These are phyloP conservation scores for Salix suchowensis DNA, from an alignment of 345 rosid genomes.

Conservation along the genomic window DNA sequence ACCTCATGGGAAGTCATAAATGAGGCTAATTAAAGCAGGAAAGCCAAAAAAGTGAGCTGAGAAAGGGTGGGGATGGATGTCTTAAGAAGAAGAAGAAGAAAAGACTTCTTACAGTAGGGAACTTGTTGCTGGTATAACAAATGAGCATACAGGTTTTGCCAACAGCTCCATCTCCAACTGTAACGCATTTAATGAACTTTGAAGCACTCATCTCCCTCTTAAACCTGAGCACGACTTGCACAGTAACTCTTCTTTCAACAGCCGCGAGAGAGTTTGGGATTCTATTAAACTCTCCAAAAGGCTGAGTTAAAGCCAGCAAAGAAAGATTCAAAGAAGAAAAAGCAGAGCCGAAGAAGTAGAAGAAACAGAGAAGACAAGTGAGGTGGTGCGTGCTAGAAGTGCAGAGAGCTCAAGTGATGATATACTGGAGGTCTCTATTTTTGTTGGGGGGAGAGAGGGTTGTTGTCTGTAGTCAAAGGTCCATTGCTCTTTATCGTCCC, in stretches of 20 bases:
- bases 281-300: neutral
- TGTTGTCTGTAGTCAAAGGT: constrained; percentile 34
- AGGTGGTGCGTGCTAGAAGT: constrained; percentile 10
- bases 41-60: neutral
- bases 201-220: constrained; percentile 74
- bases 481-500: constrained; percentile 43
- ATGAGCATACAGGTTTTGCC: constrained; percentile 99
- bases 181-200: constrained; percentile 96
- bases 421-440: neutral
- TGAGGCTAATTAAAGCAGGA: neutral
- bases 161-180: constrained; percentile 99
- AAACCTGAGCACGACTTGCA: constrained; percentile 5
- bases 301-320: constrained; percentile 4
- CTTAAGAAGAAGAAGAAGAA: too few relatives aligned
- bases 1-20: neutral
- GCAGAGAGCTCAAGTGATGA: neutral
- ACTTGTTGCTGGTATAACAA: constrained; percentile 97
- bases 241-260: constrained; percentile 10
- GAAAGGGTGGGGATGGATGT: too few relatives aligned
- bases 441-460: constrained; percentile 8
- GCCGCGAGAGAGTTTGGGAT: neutral
- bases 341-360: constrained; percentile 7
- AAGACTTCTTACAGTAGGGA: constrained; percentile 67
- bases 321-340: constrained; percentile 24
- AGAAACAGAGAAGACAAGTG: constrained; percentile 14